A percentile compares a stretch with the other conserved stretches of the same genome.
Conservation (phyloP, 257 asterid genomes). For the Solanum piurae region DNA sequence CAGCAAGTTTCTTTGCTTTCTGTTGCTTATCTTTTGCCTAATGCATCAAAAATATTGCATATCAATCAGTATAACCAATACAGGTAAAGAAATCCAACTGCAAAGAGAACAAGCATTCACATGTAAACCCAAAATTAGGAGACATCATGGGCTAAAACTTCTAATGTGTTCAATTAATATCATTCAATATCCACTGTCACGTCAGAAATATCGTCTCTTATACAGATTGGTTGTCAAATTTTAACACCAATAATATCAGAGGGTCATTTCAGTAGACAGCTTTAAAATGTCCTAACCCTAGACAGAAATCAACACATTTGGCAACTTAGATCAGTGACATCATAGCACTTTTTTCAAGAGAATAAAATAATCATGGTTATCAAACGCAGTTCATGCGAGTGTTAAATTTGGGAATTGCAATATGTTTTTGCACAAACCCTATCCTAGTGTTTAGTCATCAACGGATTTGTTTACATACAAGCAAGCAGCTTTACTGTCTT, state of each 20-base stretch:
- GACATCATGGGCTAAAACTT: background rate
- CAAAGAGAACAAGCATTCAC: background rate
- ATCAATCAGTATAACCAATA: background rate
- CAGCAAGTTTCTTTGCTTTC: constrained; percentile 6
- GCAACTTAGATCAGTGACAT: background rate
- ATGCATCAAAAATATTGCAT: constrained; percentile 2
- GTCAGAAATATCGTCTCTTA: background rate
- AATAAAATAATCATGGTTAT: background rate
- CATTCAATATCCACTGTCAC: background rate
- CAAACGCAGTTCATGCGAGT: background rate
- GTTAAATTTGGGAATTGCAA: background rate
- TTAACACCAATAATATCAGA: background rate
- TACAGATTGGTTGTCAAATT: background rate
- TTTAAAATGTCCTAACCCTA: background rate
- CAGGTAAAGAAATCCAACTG: background rate
- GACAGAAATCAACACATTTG: background rate
- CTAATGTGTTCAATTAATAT: background rate
- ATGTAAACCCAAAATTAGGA: background rate
- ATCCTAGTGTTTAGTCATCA: background rate
- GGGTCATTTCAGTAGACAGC: background rate
- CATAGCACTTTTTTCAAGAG: background rate
- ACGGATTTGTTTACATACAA: background rate
- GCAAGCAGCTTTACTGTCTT: background rate
- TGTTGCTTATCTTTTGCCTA: background rate
- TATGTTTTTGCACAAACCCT: background rate